These are phyloP conservation scores for Cercospora sp. DNA, from an alignment of 2,329 filamentous ascomycete species.

Conservation along the genomic window DNA sequence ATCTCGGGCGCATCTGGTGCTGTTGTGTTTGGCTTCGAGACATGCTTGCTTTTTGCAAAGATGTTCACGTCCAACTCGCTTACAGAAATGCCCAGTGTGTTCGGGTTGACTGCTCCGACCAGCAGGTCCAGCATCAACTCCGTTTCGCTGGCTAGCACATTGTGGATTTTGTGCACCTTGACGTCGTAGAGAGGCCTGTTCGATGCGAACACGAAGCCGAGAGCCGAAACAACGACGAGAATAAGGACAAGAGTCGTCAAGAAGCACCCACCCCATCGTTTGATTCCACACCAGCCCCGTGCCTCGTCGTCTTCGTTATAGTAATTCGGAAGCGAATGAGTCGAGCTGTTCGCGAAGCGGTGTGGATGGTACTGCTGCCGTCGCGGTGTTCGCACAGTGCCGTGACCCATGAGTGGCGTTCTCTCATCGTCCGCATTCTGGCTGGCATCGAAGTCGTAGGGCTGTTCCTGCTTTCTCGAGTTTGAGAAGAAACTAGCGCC, in stretches of 20 bases:
- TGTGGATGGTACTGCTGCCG: slow-evolving; percentile 41
- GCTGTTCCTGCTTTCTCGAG: slow-evolving; percentile 58
- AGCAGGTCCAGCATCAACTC: slow-evolving; percentile 92
- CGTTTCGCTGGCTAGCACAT: slow-evolving; percentile 89
- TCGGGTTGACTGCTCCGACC: slow-evolving; percentile 87
- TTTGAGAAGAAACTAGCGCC: slow-evolving; percentile 38
- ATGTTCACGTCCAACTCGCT: slow-evolving; percentile 86
- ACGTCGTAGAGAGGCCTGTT: slow-evolving; percentile 84
- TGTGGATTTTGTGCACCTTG: slow-evolving; percentile 75
- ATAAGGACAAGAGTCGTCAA: slow-evolving; percentile 80
- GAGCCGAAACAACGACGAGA: slow-evolving; percentile 78
- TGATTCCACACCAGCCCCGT: slow-evolving; percentile 16
- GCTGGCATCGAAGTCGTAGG: slow-evolving; percentile 74
- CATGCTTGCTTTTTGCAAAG: slow-evolving; percentile 90
- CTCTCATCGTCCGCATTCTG: slow-evolving; percentile 85
- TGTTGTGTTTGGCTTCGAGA: slow-evolving; percentile 51
- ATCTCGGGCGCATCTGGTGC: neutral
- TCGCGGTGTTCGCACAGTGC: slow-evolving; percentile 25
- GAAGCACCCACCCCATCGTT: slow-evolving; percentile 68
- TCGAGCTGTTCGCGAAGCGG: slow-evolving; percentile 59
- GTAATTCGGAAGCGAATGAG: slow-evolving; percentile 40
- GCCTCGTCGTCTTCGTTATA: slow-evolving; percentile 43
- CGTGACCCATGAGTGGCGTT: slow-evolving; percentile 69
- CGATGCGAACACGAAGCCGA: slow-evolving; percentile 87
- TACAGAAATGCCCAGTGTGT: slow-evolving; percentile 83